Conservation (phyloP, 208 protist genomes). For the Chromosphaera perkinsii region DNA sequence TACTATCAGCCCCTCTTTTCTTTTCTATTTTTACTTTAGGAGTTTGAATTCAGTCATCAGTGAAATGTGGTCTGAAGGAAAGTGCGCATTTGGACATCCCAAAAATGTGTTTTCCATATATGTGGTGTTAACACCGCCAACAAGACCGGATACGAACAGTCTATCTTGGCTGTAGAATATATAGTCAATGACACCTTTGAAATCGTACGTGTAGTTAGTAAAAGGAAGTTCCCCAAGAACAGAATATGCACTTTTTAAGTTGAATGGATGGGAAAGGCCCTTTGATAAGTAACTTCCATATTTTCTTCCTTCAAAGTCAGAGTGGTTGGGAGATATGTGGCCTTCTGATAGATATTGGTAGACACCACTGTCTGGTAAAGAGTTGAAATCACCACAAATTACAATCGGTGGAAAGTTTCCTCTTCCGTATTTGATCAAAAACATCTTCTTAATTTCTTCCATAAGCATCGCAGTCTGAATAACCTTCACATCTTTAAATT, state of each 20-base stretch:
- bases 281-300: constrained; percentile 15
- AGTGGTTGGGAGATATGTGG: neutral
- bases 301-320: constrained; percentile 12
- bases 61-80: constrained; percentile 34
- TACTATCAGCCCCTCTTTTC: neutral
- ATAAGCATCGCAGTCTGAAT: constrained; percentile 44
- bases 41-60: constrained; percentile 13
- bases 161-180: constrained; percentile 18
- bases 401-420: constrained; percentile 16
- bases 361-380: constrained; percentile 38
- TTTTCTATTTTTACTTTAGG: neutral
- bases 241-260: constrained; percentile 2
- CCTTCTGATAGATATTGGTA: constrained; percentile 22
- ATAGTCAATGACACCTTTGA: constrained; percentile 33
- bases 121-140: neutral
- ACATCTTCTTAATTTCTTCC: constrained; percentile 31
- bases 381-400: constrained; percentile 55
- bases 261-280: neutral
- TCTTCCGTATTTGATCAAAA: neutral
- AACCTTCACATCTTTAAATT: constrained; percentile 50
- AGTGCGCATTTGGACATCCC: constrained; percentile 27
- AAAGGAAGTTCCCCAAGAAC: constrained; percentile 26
- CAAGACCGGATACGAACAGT: neutral
- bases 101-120: constrained; percentile 18
- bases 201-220: constrained; percentile 39